A percentile compares a stretch with the other conserved stretches of the same genome.
These are phyloP conservation scores for Blepharisma japonicum DNA, from an alignment of 73 alveolate genomes.

Conservation along the genomic window DNA sequence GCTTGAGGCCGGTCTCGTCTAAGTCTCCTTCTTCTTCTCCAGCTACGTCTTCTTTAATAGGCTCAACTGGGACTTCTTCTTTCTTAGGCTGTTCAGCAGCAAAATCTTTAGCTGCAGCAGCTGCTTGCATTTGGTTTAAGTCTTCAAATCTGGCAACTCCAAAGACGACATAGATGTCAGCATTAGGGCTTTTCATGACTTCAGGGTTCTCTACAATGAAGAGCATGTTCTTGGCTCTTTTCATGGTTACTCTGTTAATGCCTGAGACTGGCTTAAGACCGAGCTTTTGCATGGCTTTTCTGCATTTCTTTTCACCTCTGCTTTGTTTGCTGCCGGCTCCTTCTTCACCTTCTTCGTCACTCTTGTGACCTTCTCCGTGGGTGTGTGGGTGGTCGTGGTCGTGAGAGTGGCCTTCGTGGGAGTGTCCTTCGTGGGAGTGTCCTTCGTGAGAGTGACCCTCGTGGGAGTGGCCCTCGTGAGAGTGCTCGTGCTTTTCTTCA, in stretches of 20 bases:
- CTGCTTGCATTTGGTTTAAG: constrained; percentile 55
- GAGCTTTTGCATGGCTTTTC: constrained; percentile 91
- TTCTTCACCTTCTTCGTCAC: constrained; percentile 39
- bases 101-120: constrained; percentile 34
- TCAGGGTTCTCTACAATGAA: constrained; percentile 94
- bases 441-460: too few relatives aligned
- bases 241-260: constrained; percentile 95
- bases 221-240: constrained; percentile 89
- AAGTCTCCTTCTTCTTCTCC: constrained; percentile 83
- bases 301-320: constrained; percentile 96
- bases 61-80: constrained; percentile 36
- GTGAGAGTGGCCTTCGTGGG: too few relatives aligned
- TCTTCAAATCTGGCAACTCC: constrained; percentile 84
- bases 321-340: constrained; percentile 70
- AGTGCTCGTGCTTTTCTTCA: too few relatives aligned
- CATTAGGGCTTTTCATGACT: constrained; percentile 87
- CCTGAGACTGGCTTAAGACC: constrained; percentile 92
- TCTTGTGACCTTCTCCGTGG: not conserved
- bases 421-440: too few relatives aligned
- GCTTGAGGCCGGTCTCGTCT: constrained; percentile 86
- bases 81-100: constrained; percentile 32
- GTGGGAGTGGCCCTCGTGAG: too few relatives aligned
- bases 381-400: not conserved
- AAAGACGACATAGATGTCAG: constrained; percentile 85
- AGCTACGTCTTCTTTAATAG: constrained; percentile 60